Base-by-base conservation (phyloP, 2,329 filamentous ascomycete species). In the Alternaria sp. region DNA sequence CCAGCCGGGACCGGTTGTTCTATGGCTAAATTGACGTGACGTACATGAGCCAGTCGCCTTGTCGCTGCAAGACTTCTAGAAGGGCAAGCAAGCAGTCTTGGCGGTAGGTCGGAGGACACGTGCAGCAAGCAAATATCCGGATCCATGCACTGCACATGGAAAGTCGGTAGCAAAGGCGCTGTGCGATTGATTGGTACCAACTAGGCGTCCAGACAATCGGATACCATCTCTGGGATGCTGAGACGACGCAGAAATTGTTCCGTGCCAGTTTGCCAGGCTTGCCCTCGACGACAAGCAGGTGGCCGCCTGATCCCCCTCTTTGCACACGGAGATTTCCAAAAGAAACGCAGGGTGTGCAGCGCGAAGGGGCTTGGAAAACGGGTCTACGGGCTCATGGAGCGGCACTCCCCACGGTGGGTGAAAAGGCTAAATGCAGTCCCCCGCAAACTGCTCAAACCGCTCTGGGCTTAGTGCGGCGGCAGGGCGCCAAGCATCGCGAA, bases 351-450 rank as follows among this genome's bases (percentile, higher is more conserved):
- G 17, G 45, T 15, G 17, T 5, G 17, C 12, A 52, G 49, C 19
- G 28, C 49, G 49, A 40, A 52, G 19, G 61, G 64, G 61, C 64
- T 72, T 73, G 69, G 67, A 67, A 72, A 59, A 70, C 67, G 72
- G 73, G 70, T 71, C 63, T 55, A 71, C 71, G 74, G 76, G 53
- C 68, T 66, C 70, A 71, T 57, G 71, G 70, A 71, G 63, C 45
- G 21, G 46, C 32, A 40, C 30, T 58, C 57, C 60, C 59, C 61
- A 51, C 28, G 43, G 36, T 62, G 55, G 62, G 56, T 65, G 62
- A 69, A 72, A 73, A 69, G 73, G 73, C 69, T 77, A 74, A 75
- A 76, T 67, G 59, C 57, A 47, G 26, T 47, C 53, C 69, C 68
- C 73, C 71, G 67, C 71, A 69, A 61, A 49, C 32, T 56, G 49